Conservation (phyloP, 257 asterid genomes). For the Nicotiana obtusifolia region DNA sequence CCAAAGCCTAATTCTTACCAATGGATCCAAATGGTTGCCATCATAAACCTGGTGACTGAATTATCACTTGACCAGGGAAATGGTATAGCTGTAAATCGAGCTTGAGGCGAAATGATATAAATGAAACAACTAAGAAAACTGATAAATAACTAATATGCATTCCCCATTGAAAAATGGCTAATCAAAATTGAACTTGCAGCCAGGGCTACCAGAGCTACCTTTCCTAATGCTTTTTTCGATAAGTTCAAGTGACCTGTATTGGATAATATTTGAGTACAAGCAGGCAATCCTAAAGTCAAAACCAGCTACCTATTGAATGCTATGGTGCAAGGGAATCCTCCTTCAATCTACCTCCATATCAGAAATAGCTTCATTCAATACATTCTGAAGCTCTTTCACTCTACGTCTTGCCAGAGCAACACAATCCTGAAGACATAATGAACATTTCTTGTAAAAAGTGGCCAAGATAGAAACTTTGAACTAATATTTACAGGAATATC, state of each 20-base stretch:
- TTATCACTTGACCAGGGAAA: no score
- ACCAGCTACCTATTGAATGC: background rate
- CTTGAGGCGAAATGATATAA: no score
- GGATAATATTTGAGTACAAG: background rate
- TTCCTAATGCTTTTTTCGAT: no score
- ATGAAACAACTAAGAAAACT: no score
- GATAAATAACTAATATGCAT: no score
- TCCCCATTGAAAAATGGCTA: no score
- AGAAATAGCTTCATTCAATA: slow-evolving; percentile 59
- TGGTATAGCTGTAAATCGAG: no score
- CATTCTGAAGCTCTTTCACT: slow-evolving; percentile 54
- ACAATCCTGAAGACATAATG: slow-evolving; percentile 55
- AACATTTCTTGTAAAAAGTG: slow-evolving; percentile 7
- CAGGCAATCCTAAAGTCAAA: background rate
- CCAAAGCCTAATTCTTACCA: no score
- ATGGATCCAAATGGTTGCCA: no score
- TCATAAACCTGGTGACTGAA: no score
- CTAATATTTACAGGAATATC: background rate
- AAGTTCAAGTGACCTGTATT: background rate
- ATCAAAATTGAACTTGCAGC: no score
- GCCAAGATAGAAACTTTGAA: background rate
- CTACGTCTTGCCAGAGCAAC: slow-evolving; percentile 50
- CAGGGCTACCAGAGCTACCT: no score
- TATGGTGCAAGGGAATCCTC: background rate
- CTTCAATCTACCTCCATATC: slow-evolving; percentile 66